These are phyloP conservation scores for Citrullus mucosospermus DNA, from an alignment of 306 rosid genomes.

Conservation along the genomic window DNA sequence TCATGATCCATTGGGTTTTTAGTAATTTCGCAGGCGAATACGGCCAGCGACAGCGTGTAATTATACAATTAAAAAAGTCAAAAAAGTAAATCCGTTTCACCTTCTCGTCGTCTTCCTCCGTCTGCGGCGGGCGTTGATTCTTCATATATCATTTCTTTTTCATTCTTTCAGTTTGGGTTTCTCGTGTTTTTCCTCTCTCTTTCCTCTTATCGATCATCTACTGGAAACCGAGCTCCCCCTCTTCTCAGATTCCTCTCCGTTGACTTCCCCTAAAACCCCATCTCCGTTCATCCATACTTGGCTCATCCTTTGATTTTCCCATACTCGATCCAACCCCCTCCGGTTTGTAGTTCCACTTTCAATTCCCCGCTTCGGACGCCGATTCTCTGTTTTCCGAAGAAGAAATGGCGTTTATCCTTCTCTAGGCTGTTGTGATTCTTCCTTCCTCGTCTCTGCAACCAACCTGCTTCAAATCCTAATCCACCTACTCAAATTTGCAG, in stretches of 20 bases:
- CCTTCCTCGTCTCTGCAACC: constrained; percentile 9
- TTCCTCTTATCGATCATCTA: background rate
- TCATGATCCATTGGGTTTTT: background rate
- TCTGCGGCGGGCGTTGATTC: background rate
- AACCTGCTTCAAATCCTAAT: constrained; percentile 36
- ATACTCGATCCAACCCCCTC: background rate
- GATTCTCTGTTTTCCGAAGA: constrained; percentile 17
- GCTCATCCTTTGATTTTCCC: background rate
- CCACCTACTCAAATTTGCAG: constrained; percentile 17
- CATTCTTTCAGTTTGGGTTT: background rate
- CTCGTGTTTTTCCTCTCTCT: constrained; percentile 4
- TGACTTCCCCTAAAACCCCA: background rate
- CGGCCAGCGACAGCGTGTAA: background rate
- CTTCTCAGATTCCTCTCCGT: background rate
- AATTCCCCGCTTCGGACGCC: constrained; percentile 27
- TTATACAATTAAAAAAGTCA: background rate
- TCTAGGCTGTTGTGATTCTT: constrained; percentile 28
- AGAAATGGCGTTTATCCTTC: constrained; percentile 23
- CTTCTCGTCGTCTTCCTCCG: background rate
- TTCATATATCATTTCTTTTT: background rate
- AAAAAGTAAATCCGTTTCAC: background rate
- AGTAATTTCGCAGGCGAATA: background rate
- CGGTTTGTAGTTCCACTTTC: background rate
- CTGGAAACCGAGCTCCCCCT: background rate
- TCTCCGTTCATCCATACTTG: background rate